Evolutionary conservation across 805 yeast genomes (phyloP), one percentile per base, ranked within the genome.

Genomic region (Huiozyma naganishii): DNA sequence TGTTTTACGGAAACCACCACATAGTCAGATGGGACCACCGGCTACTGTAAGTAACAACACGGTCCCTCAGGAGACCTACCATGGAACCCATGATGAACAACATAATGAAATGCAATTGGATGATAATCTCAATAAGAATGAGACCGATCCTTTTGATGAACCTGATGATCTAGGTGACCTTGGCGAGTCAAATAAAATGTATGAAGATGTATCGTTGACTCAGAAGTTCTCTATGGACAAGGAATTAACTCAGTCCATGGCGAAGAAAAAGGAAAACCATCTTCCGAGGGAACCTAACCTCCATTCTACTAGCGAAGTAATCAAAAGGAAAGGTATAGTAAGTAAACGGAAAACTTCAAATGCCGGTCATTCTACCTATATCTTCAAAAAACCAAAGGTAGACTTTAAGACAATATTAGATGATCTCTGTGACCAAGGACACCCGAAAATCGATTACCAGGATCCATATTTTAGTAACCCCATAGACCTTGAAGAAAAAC

Each of bases 381-480:
- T 13, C 9, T 54, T 47, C 29, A 47, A 62, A 28, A 40, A 32
- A 2, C 45, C 53, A 6, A 49, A 54, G 8, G 41, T 71, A 0
- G 33, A 45, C 1, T 51, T 46, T 30, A 34, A 37, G 4, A 71
- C 67, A 39, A 67, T 79, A 12, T 55, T 68, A 5, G 57, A 63
- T 27, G 73, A 80, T 10, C 65, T 83, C 29, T 77, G 72, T 30
- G 58, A 58, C 0, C 49, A 57, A 27, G 80, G 79, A 0, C 51
- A 71, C 10, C 70, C 83, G 2, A 69, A 72, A 48, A 61, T 76
- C 10, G 71, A 77, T 10, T 80, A 82, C 54, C 45, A 52, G 1
- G 82, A 76, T 48, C 95, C 96, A 0, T 77, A 64, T 50, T 89
- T 77, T 51, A 72, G 79, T 28, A 69, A 72, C 11, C 51, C 66